phyloP scores from a whole-genome alignment of 768 basidiomycete genomes.

The Suillus ampliporus region DNA sequence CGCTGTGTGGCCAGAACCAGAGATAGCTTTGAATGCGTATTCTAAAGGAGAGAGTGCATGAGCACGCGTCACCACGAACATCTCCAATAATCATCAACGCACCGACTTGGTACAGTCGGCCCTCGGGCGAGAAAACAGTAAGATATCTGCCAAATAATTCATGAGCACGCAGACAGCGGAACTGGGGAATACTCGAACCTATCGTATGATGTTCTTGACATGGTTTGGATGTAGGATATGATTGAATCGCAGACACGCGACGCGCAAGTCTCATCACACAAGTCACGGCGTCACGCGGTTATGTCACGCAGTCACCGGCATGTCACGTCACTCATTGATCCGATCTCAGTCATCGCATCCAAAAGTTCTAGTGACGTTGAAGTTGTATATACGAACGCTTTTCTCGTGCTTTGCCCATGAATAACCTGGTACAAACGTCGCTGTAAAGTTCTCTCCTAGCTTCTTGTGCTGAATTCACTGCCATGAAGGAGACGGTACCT shows the following conservation, averaged over 20 bases:
- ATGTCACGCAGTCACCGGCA: conserved; percentile 37
- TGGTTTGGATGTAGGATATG: conserved; percentile 45
- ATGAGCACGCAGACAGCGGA: neutral
- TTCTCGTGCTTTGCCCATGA: neutral
- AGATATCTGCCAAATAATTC: conserved; percentile 65
- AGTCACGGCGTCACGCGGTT: conserved; percentile 44
- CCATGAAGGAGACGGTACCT: conserved; percentile 81
- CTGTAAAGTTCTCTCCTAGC: neutral
- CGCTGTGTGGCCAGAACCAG: conserved; percentile 94
- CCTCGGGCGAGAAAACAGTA: conserved; percentile 97
- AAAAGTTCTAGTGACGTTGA: neutral
- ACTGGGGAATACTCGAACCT: conserved; percentile 49
- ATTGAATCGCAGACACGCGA: conserved; percentile 55
- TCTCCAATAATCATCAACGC: conserved; percentile 34
- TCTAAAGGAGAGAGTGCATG: conserved; percentile 53
- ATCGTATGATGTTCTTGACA: conserved; percentile 96
- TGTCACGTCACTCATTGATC: conserved; percentile 9
- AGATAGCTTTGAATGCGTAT: conserved; percentile 99
- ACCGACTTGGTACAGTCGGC: conserved; percentile 99
- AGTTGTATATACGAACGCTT: neutral
- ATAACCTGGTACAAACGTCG: neutral
- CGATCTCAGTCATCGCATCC: neutral
- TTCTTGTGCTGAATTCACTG: neutral
- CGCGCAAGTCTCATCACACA: conserved; percentile 49
- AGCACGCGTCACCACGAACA: conserved; percentile 14